Percentiles rank a stretch among this genome's conserved stretches.
Evolutionary conservation across 75 land plant genomes (phyloP).

Genomic region (Selaginella moellendorffii): DNA sequence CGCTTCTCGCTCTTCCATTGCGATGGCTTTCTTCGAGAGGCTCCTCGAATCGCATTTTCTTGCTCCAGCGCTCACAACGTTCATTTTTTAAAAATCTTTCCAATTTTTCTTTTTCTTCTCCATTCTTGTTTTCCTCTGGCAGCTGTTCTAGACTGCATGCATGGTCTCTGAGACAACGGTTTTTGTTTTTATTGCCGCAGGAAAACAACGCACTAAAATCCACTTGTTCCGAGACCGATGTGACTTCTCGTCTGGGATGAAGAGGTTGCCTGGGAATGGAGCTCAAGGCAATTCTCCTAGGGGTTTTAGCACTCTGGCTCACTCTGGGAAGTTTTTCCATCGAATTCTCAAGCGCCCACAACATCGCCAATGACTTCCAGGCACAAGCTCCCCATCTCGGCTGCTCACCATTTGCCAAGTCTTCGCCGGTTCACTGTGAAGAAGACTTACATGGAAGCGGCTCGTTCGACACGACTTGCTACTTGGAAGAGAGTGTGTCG

Average conservation of each 20-base stretch:
- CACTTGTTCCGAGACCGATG: background rate
- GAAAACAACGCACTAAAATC: too few relatives aligned
- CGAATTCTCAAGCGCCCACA: too few relatives aligned
- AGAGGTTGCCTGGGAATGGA: background rate
- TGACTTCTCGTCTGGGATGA: background rate
- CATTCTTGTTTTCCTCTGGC: background rate
- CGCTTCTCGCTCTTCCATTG: background rate
- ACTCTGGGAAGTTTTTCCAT: too few relatives aligned
- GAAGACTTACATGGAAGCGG: slow-evolving; percentile 58
- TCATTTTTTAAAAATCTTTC: too few relatives aligned
- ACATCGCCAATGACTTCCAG: too few relatives aligned
- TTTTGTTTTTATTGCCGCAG: too few relatives aligned
- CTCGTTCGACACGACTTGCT: slow-evolving; percentile 59
- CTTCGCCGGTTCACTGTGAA: slow-evolving; percentile 36
- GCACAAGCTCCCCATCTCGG: background rate
- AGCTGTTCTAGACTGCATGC: background rate
- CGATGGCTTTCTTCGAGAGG: too few relatives aligned
- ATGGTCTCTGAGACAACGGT: too few relatives aligned
- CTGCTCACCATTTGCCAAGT: background rate
- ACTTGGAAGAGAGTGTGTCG: slow-evolving; percentile 29
- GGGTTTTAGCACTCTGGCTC: background rate
- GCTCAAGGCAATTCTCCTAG: background rate
- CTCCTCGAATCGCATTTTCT: too few relatives aligned
- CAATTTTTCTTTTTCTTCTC: background rate
- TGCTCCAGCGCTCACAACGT: background rate